These are phyloP conservation scores for Kluyveromyces lactis DNA, from an alignment of 805 yeast genomes.

Conservation along the genomic window DNA sequence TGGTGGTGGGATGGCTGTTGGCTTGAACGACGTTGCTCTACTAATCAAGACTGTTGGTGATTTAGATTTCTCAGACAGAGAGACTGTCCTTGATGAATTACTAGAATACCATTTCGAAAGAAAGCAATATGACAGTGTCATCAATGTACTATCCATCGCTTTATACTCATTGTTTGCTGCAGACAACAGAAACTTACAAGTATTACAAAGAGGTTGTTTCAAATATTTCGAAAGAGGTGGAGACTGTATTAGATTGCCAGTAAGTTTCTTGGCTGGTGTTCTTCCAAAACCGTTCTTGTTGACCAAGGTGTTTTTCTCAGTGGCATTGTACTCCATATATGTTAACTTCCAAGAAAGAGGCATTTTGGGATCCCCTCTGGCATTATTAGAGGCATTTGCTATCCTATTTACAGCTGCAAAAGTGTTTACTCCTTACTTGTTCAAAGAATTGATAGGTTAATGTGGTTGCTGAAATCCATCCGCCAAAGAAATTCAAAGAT, in stretches of 20 bases:
- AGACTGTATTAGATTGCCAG: conserved; percentile 66
- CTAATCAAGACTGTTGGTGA: conserved; percentile 42
- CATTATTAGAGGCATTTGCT: conserved; percentile 59
- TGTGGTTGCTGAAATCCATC: background rate
- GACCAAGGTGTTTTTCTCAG: conserved; percentile 81
- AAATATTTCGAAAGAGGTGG: conserved; percentile 82
- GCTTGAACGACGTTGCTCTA: conserved; percentile 72
- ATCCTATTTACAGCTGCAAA: conserved; percentile 64
- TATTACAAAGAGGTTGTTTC: conserved; percentile 85
- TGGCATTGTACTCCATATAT: conserved; percentile 76
- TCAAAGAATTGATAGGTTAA: conserved; percentile 38
- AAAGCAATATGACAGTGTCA: conserved; percentile 71
- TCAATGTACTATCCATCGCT: conserved; percentile 87
- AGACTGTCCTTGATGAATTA: conserved; percentile 46
- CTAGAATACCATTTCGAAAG: conserved; percentile 67
- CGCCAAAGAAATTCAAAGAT: no score
- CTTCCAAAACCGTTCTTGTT: conserved; percentile 65
- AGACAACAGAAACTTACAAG: conserved; percentile 50
- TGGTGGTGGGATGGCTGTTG: conserved; percentile 99
- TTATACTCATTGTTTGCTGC: conserved; percentile 88
- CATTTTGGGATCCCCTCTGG: conserved; percentile 54
- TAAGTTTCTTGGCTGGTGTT: conserved; percentile 75
- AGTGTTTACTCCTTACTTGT: conserved; percentile 74
- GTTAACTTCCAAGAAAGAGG: conserved; percentile 64
- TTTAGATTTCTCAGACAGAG: conserved; percentile 46